phyloP scores from a whole-genome alignment of 108 stramenopile species.

The Pseudonitzschia pungens region DNA sequence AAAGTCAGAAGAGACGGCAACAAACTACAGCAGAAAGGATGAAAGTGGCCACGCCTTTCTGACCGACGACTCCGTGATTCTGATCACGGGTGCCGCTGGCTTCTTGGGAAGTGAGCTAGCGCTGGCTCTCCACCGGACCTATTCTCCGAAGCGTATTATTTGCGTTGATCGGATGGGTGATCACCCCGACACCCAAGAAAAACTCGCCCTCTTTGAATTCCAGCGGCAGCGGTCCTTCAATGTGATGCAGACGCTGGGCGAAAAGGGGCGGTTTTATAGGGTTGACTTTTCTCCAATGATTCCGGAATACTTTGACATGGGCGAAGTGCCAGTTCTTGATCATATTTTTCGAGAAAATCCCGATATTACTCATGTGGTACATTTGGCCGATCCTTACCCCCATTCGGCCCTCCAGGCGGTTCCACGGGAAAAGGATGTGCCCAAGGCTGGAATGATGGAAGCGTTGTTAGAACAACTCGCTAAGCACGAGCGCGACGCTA shows the following conservation, averaged over 20 bases:
- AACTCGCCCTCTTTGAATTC: conserved; percentile 67
- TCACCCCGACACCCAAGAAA: conserved; percentile 45
- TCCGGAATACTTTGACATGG: conserved; percentile 82
- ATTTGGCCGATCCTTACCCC: conserved; percentile 60
- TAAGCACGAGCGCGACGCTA: conserved; percentile 21
- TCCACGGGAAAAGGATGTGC: conserved; percentile 58
- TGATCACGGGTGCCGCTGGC: conserved; percentile 83
- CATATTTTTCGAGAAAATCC: conserved; percentile 68
- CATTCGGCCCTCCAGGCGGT: conserved; percentile 51
- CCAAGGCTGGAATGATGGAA: conserved; percentile 80
- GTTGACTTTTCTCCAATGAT: conserved; percentile 78
- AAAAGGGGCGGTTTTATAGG: conserved; percentile 56
- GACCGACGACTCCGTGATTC: conserved; percentile 57
- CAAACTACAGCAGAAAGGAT: not conserved
- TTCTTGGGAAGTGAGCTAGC: conserved; percentile 80
- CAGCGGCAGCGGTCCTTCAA: conserved; percentile 76
- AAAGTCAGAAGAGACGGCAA: not conserved
- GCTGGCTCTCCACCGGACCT: conserved; percentile 73
- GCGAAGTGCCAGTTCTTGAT: conserved; percentile 75
- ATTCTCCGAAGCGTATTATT: conserved; percentile 56
- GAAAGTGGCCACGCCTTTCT: conserved; percentile 18
- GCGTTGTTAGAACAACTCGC: conserved; percentile 70
- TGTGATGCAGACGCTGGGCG: conserved; percentile 57
- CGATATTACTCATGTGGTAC: conserved; percentile 82
- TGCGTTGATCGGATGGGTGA: conserved; percentile 59